Base-by-base conservation (phyloP, 2,329 filamentous ascomycete species). In the Claviceps paspali region DNA sequence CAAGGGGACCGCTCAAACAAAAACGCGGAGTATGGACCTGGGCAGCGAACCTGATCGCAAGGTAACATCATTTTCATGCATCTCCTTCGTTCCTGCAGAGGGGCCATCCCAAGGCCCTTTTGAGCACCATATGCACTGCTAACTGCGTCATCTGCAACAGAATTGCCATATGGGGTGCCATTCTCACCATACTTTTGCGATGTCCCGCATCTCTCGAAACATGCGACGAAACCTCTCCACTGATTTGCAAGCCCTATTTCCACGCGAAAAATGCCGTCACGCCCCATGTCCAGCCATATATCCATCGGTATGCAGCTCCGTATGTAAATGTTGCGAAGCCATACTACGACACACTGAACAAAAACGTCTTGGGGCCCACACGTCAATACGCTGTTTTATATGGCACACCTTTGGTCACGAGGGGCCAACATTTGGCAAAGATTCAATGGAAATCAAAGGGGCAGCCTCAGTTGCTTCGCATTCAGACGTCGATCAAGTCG, bases 271-370 rank as follows among this genome's bases (percentile, higher is more conserved):
- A 68, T 15, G 52, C 62, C 40, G 63, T 87, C 41, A 61, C 74
- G 19, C 91, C 91, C 3, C 79, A 88, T 55, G 52, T 92, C 23
- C 68, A 79, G 48, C 88, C 87, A 3, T 93, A 92, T 60, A 96
- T 95, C 58, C 65, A 88, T 47, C 59, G 73, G 40, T 93, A 95
- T 52, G 79, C 83, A 18, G 81, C 79, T 5, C 83, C 85, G 3
- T 91, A 95, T 52, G 74, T 94, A 43, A 71, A 87, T 27, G 62
- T 74, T 35, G 79, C 73, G 26, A 75, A 73, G 42, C 88, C 88
- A 1, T 94, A 96, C 59, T 80, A 80, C 52, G 52, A 73, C 14
- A 62, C 63, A 0, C 57, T 75, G 33, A 67, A 80, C 45, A 70
- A 76, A 46, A 62, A 67, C 30, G 64, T 92, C 34, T 73, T 91